Evolutionary conservation across 1,284 basidiomycete genomes (phyloP).

Genomic region (Trametes versicolor): DNA sequence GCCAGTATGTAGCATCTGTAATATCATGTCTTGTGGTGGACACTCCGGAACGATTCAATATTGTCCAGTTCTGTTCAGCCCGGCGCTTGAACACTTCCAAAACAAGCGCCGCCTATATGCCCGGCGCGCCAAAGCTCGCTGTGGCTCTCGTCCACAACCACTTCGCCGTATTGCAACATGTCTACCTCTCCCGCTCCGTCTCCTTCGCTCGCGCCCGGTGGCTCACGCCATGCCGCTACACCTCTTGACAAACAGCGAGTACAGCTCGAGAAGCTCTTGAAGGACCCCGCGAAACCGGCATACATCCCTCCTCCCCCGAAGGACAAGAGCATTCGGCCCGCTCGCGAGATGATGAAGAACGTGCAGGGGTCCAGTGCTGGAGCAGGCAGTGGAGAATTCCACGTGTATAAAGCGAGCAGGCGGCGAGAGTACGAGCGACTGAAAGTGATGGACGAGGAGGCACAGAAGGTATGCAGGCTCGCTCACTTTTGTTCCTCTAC

Average conservation of each 20-base stretch:
- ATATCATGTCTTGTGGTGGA: constrained; percentile 22
- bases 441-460: constrained; percentile 88
- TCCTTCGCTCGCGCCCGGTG: constrained; percentile 41
- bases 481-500: background rate
- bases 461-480: constrained; percentile 69
- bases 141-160: background rate
- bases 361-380: constrained; percentile 94
- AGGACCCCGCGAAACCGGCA: constrained; percentile 85
- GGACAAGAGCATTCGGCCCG: constrained; percentile 81
- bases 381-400: constrained; percentile 95
- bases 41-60: background rate
- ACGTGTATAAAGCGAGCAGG: constrained; percentile 97
- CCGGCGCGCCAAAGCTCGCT: no score
- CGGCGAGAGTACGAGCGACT: constrained; percentile 95
- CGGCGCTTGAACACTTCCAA: background rate
- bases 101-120: no score
- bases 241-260: constrained; percentile 77
- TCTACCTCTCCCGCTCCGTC: constrained; percentile 38
- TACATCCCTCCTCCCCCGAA: constrained; percentile 79
- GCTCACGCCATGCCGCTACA: constrained; percentile 70
- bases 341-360: constrained; percentile 98
- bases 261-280: constrained; percentile 87
- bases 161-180: constrained; percentile 26
- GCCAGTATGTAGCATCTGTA: constrained; percentile 32
- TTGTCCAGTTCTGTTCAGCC: background rate